Evolutionary conservation across 1,139 yeast genomes (phyloP).

Genomic region (Scheffersomyces lignicola): DNA sequence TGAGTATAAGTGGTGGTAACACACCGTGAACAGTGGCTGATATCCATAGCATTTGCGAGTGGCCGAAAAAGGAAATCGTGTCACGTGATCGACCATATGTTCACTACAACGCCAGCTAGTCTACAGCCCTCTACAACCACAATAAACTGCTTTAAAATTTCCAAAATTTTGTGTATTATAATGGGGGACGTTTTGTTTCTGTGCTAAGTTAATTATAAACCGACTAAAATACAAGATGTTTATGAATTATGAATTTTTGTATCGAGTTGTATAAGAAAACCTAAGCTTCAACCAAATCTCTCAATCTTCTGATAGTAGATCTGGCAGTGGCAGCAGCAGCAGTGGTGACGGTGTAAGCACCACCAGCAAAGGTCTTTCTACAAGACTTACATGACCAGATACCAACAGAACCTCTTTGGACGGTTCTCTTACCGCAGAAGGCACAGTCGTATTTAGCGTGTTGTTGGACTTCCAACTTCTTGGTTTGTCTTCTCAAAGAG

Average conservation of each 20-base stretch:
- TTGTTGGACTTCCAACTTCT: conserved; percentile 98
- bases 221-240: background rate
- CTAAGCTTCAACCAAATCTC: conserved; percentile 99
- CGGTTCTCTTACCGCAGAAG: conserved; percentile 99
- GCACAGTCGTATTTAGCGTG: conserved; percentile 99
- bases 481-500: conserved; percentile 99
- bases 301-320: conserved; percentile 99
- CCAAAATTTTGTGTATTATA: too few relatives aligned
- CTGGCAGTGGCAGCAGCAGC: conserved; percentile 99
- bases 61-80: too few relatives aligned
- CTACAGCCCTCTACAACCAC: too few relatives aligned
- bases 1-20: too few relatives aligned
- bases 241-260: too few relatives aligned
- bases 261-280: conserved; percentile 18
- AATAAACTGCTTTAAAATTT: too few relatives aligned
- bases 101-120: too few relatives aligned
- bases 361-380: conserved; percentile 98
- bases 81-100: too few relatives aligned
- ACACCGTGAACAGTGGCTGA: too few relatives aligned
- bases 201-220: too few relatives aligned
- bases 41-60: too few relatives aligned
- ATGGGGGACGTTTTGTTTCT: too few relatives aligned
- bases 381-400: conserved; percentile 98
- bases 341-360: conserved; percentile 99
- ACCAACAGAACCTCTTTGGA: conserved; percentile 98